Conservation (phyloP, 2,329 filamentous ascomycete genomes). For the Fusarium goolgardi region DNA sequence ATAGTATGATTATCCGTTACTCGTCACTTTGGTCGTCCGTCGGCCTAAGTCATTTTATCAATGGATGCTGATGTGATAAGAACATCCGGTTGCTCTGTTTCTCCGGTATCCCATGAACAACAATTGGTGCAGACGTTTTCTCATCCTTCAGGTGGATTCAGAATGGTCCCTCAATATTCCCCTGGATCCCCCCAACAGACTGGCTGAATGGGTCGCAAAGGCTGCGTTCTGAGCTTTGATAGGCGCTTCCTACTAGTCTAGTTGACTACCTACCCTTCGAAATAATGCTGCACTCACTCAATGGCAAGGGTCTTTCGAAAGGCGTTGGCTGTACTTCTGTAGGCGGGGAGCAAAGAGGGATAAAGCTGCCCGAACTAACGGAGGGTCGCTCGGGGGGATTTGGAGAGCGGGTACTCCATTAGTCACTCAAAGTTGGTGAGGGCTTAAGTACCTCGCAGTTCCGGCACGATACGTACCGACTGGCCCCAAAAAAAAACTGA, state of each 20-base stretch:
- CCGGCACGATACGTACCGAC: constrained; percentile 49
- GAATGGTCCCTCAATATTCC: constrained; percentile 40
- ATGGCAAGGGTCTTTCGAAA: constrained; percentile 30
- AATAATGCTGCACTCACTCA: constrained; percentile 23
- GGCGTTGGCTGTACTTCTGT: constrained; percentile 10
- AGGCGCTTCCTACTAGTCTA: constrained; percentile 20
- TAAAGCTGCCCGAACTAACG: constrained; percentile 49
- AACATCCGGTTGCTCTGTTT: constrained; percentile 30
- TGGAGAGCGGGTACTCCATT: constrained; percentile 40
- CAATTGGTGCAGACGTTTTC: constrained; percentile 21
- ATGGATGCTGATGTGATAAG: not conserved
- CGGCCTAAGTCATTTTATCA: not conserved
- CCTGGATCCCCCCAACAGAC: constrained; percentile 46
- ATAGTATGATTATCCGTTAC: constrained; percentile 1
- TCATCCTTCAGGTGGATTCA: constrained; percentile 26
- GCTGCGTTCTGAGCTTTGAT: constrained; percentile 28
- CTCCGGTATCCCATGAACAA: constrained; percentile 21
- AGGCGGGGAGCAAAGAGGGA: constrained; percentile 43
- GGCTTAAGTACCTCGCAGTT: constrained; percentile 45
- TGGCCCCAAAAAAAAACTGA: constrained; percentile 49
- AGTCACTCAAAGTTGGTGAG: constrained; percentile 19
- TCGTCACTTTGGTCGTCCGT: not conserved
- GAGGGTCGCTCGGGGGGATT: constrained; percentile 44
- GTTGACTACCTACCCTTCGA: constrained; percentile 9
- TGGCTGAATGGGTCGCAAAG: constrained; percentile 33